These are phyloP conservation scores for Agaricus subrufescens DNA, from an alignment of 768 basidiomycete genomes.

Conservation along the genomic window DNA sequence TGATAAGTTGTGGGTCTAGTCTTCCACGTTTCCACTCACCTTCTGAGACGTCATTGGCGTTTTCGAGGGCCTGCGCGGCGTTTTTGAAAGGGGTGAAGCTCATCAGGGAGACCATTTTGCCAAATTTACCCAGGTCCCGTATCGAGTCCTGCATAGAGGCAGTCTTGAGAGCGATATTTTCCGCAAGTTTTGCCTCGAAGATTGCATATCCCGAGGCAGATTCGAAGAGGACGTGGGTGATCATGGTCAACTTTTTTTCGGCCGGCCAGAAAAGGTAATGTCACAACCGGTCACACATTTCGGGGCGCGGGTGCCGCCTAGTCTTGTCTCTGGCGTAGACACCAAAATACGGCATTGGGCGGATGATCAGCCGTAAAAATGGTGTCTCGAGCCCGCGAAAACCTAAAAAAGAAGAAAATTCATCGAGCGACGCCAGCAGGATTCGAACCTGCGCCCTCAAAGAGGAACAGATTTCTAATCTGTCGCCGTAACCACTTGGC, in stretches of 20 bases:
- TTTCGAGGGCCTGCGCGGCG: conserved; percentile 91
- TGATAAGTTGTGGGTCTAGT: not conserved
- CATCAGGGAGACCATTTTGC: conserved; percentile 85
- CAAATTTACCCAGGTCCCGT: conserved; percentile 81
- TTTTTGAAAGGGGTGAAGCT: conserved; percentile 94
- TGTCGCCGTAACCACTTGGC: conserved; percentile 80
- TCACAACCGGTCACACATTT: not conserved
- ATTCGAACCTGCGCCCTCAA: conserved; percentile 56
- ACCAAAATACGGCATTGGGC: too few relatives aligned
- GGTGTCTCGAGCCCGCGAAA: not conserved
- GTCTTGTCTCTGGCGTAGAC: too few relatives aligned
- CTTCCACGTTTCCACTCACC: conserved; percentile 41
- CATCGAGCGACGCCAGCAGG: conserved; percentile 14
- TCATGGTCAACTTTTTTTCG: conserved; percentile 35
- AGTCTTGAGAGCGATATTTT: conserved; percentile 82
- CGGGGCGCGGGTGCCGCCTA: too few relatives aligned
- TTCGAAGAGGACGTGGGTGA: conserved; percentile 90
- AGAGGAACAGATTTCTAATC: conserved; percentile 73
- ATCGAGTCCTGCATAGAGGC: conserved; percentile 81
- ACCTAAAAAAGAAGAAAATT: not conserved
- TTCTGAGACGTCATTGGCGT: conserved; percentile 94
- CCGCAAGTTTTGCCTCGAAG: conserved; percentile 81
- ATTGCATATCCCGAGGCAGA: conserved; percentile 92
- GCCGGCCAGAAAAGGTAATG: too few relatives aligned
- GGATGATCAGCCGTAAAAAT: too few relatives aligned